Base-by-base conservation (phyloP, 306 rosid species). In the Parietaria judaica region DNA sequence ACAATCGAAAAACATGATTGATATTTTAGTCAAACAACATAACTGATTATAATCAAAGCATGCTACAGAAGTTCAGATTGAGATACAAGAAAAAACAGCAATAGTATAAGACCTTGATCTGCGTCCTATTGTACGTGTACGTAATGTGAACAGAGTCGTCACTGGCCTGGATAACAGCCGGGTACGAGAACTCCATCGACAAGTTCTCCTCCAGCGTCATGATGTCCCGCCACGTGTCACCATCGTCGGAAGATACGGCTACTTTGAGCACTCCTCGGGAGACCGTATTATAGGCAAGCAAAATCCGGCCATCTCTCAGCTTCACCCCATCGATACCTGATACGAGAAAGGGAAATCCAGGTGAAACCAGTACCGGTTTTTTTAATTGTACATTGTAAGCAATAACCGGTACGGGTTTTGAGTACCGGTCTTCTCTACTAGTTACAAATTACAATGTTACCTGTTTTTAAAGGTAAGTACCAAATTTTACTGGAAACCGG, bases 271-370 rank as follows among this genome's bases (percentile, higher is more conserved):
- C 78, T 1, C 86, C 87, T 75, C 96, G 80, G 13, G 96, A 81
- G 48, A 56, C 66, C 12, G 96, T 81, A 74, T 90, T 90, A 62
- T 90, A 85, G 54, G 75, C 95, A 23, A 87, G 87, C 66, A 90
- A 63, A 44, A 87, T 34, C 14, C 78, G 81, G 3, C 96, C 96
- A 80, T 87, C 95, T 72, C 71, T 73, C 61, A 90, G 85, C 85
- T 90, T 90, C 58, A 85, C 86, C 64, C 96, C 97, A 36, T 90
- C 97, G 55, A 90, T 87, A 54, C 97, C 96, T 87, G 74, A 52
- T 36, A 70, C 43, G 15, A 35, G 62, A 52, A 67, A 55, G 56
- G 45, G 3, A 41, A 41, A 41, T 41, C 45, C 31, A 23, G 31
- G 31, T 23, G 31, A 23, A 23, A 23, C 31, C 31, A 23, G 31